phyloP scores from a whole-genome alignment of 2,329 filamentous ascomycete genomes.

The Fusarium sp. region DNA sequence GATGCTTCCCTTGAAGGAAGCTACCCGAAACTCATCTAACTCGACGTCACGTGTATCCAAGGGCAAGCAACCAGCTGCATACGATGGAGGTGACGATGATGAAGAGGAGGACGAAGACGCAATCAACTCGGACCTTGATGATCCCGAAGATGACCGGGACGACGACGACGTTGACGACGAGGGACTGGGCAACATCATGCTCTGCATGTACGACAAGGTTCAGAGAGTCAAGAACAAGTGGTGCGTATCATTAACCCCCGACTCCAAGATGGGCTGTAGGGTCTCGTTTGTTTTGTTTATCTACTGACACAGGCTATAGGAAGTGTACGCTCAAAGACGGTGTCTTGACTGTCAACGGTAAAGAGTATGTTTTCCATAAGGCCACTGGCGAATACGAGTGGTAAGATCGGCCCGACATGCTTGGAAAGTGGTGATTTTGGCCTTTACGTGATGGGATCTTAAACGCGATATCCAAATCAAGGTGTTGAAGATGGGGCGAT shows the following conservation, averaged over 20 bases:
- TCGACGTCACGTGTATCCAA: constrained; percentile 42
- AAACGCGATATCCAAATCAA: constrained; percentile 33
- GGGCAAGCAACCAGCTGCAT: constrained; percentile 59
- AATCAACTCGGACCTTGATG: constrained; percentile 98
- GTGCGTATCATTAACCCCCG: constrained; percentile 57
- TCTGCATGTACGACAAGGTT: constrained; percentile 99
- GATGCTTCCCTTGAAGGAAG: constrained; percentile 77
- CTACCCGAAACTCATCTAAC: constrained; percentile 53
- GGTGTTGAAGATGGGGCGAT: not conserved
- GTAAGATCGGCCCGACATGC: constrained; percentile 61
- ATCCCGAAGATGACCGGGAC: constrained; percentile 86
- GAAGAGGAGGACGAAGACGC: constrained; percentile 87
- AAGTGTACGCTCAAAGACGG: constrained; percentile 99
- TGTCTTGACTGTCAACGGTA: constrained; percentile 90
- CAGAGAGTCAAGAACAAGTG: constrained; percentile 99
- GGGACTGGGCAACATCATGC: constrained; percentile 87
- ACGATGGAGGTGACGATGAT: constrained; percentile 72
- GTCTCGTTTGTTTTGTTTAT: constrained; percentile 1
- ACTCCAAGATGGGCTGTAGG: not conserved
- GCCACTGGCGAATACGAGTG: constrained; percentile 98
- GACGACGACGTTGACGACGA: constrained; percentile 92
- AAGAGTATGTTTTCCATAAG: constrained; percentile 98
- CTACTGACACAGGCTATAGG: constrained; percentile 59
- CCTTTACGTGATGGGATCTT: not conserved
- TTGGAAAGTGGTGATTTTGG: constrained; percentile 12